Evolutionary conservation across 2,329 filamentous ascomycete genomes (phyloP).

Genomic region (Talaromyces atroroseus): DNA sequence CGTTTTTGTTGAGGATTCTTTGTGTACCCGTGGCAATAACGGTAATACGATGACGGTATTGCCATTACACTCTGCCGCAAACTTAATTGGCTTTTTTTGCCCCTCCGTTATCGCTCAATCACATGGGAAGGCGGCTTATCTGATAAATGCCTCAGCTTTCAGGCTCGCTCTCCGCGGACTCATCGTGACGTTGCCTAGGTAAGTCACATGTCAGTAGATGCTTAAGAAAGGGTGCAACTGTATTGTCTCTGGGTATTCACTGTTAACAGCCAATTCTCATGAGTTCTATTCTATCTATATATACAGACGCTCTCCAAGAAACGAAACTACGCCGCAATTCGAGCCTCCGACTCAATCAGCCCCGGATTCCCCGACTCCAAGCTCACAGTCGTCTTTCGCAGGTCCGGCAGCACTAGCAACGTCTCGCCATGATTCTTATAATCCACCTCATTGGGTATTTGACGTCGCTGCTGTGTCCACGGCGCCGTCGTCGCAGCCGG

Average conservation of each 20-base stretch:
- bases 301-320: neutral
- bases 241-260: no score
- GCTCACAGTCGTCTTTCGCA: constrained; percentile 64
- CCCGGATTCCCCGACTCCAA: constrained; percentile 13
- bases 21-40: constrained; percentile 4
- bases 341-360: constrained; percentile 13
- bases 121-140: neutral
- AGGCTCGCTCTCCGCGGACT: no score
- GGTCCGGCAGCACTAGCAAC: constrained; percentile 67
- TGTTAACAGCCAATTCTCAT: no score
- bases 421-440: constrained; percentile 72
- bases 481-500: constrained; percentile 14
- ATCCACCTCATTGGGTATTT: constrained; percentile 68
- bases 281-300: neutral
- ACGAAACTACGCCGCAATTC: constrained; percentile 1
- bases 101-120: constrained; percentile 10
- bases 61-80: neutral
- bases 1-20: neutral
- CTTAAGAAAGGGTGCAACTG: no score
- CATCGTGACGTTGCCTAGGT: neutral
- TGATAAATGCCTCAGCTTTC: neutral
- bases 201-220: neutral
- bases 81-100: neutral
- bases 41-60: neutral
- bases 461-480: constrained; percentile 21